Evolutionary conservation across 208 protist species (phyloP), one percentile per base, ranked within the genome.

Genomic region (Trypanosoma avium): DNA sequence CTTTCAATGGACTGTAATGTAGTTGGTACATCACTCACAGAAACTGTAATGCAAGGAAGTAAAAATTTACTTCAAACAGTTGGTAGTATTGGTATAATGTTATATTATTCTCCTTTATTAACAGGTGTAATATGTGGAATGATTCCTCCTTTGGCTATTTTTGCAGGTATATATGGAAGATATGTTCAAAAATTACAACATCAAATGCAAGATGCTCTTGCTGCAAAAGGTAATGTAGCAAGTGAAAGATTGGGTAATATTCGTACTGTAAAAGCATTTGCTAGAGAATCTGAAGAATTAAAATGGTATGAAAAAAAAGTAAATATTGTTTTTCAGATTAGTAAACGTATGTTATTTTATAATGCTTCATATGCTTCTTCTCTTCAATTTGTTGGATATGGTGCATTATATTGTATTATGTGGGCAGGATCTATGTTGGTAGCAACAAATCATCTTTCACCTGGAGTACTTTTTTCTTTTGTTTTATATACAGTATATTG

Each of bases 401-500:
- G 82, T 42, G 87, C 85, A 12, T 77, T 93, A 74, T 92, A 91
- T 73, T 78, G 82, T 62, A 76, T 96, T 61, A 84, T 94, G 70
- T 96, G 86, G 86, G 88, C 87, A 3, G 90, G 90, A 56, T 92
- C 85, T 17, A 79, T 94, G 77, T 82, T 93, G 46, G 86, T 95
- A 24, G 76, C 88, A 19, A 77, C 79, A 2, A 81, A 79, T 19
- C 67, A 75, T 40, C 66, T 97, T 19, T 85, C 92, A 24, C 75
- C 88, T 12, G 92, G 92, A 13, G 46, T 86, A 5, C 81, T 97
- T 54, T 94, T 94, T 57, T 93, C 86, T n/a, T 94, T 97, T 47
- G 75, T 95, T 48, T 72, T 97, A 2, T 96, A 97, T 65, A 92
- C 84, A 5, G 76, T 97, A 21, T 97, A 94, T 79, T 89, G 87